phyloP scores from a whole-genome alignment of 176 grass and related monocot species.

The Panicum miliaceum region DNA sequence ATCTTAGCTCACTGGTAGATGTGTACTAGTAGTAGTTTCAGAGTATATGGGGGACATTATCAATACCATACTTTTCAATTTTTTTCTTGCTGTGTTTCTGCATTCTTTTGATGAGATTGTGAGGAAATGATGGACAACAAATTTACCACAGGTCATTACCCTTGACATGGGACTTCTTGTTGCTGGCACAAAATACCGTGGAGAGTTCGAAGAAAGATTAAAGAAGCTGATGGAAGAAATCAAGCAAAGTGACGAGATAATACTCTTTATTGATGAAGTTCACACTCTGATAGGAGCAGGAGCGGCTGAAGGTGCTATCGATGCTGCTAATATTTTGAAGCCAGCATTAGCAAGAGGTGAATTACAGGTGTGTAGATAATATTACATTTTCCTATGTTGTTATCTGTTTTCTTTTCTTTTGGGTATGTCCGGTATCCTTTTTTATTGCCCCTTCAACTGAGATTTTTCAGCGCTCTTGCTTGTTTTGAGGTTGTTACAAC shows the following conservation, averaged over 20 bases:
- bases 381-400: slow-evolving; percentile 28
- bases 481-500: slow-evolving; percentile 17
- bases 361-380: slow-evolving; percentile 67
- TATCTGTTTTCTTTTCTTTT: neutral
- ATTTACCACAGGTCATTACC: slow-evolving; percentile 78
- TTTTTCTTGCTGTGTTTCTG: slow-evolving; percentile 3
- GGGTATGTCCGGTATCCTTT: neutral
- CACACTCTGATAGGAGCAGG: slow-evolving; percentile 97
- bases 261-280: slow-evolving; percentile 96
- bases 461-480: neutral
- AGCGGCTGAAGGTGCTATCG: slow-evolving; percentile 92
- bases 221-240: slow-evolving; percentile 99
- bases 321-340: slow-evolving; percentile 96
- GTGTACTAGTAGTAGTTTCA: neutral
- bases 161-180: slow-evolving; percentile 97
- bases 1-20: neutral
- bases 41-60: neutral
- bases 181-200: slow-evolving; percentile 95
- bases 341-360: slow-evolving; percentile 94
- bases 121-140: slow-evolving; percentile 20
- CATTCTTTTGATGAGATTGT: slow-evolving; percentile 35
- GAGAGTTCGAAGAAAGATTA: slow-evolving; percentile 96
- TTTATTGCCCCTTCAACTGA: slow-evolving; percentile 6
- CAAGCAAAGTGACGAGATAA: slow-evolving; percentile 96
- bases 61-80: neutral